phyloP scores from a whole-genome alignment of 192 early-diverging fungal species.

The Coemansia sp. region DNA sequence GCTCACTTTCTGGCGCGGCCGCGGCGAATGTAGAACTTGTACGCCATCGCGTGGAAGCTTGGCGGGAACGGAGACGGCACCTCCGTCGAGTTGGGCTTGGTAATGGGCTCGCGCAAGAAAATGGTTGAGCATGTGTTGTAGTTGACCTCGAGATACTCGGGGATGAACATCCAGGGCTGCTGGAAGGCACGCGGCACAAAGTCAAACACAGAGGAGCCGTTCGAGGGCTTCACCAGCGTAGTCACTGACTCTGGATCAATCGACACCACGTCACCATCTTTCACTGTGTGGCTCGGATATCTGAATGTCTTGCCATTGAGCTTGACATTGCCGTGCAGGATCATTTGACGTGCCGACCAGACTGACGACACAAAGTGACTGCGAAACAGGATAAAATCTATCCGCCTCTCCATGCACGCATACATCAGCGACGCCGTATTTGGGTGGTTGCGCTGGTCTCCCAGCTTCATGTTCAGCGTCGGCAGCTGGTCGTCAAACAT shows the following conservation, averaged over 20 bases:
- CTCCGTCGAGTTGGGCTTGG: conserved; percentile 79
- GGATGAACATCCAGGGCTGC: conserved; percentile 94
- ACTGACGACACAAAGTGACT: conserved; percentile 86
- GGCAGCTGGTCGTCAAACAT: conserved; percentile 73
- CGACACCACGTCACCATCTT: conserved; percentile 85
- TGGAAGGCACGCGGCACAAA: conserved; percentile 72
- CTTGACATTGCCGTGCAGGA: conserved; percentile 82
- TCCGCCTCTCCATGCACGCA: conserved; percentile 82
- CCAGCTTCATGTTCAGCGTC: conserved; percentile 57
- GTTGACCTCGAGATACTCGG: conserved; percentile 95
- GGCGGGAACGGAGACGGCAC: conserved; percentile 93
- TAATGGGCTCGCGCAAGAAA: conserved; percentile 85
- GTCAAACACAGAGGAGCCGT: conserved; percentile 54
- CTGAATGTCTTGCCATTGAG: conserved; percentile 84
- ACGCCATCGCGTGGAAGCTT: conserved; percentile 83
- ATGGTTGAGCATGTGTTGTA: conserved; percentile 89
- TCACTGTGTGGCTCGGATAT: conserved; percentile 71
- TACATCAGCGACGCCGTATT: conserved; percentile 75
- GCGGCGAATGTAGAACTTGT: conserved; percentile 82
- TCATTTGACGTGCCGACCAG: conserved; percentile 78
- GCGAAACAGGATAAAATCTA: conserved; percentile 93
- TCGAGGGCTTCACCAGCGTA: conserved; percentile 56
- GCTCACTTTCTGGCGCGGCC: conserved; percentile 47
- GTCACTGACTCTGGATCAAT: conserved; percentile 73
- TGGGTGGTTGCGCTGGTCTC: conserved; percentile 53